Conservation (phyloP, 164 flowering plant genomes). For the Macadamia integrifolia region DNA sequence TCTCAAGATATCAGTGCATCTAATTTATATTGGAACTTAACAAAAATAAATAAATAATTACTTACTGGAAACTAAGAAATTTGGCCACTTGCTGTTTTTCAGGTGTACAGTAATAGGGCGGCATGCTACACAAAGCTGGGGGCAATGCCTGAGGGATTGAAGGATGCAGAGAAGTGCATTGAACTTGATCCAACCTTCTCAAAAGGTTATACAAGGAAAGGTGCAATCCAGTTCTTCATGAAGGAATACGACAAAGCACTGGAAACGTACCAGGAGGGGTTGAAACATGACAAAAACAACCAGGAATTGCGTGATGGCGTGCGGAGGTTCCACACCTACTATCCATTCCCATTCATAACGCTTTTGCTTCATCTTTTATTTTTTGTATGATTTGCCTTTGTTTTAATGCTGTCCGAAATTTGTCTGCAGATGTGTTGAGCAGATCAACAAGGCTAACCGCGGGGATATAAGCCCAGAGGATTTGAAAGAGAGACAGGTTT, state of each 20-base stretch:
- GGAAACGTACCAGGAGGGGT: constrained; percentile 91
- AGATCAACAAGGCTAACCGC: constrained; percentile 84
- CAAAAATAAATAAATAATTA: not conserved
- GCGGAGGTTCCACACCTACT: constrained; percentile 34
- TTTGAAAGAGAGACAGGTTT: constrained; percentile 92
- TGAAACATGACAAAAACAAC: constrained; percentile 83
- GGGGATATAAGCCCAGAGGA: constrained; percentile 92
- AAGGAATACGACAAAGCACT: constrained; percentile 94
- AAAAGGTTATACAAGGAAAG: constrained; percentile 90
- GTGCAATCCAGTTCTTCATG: constrained; percentile 94
- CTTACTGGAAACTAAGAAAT: not conserved
- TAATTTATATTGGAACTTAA: too few relatives aligned
- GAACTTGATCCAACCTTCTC: constrained; percentile 93
- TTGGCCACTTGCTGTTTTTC: constrained; percentile 10
- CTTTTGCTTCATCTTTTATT: too few relatives aligned
- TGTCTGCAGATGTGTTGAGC: constrained; percentile 72
- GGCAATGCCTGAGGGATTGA: constrained; percentile 90
- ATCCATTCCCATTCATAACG: not conserved
- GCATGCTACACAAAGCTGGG: constrained; percentile 93
- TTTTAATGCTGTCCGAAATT: not conserved
- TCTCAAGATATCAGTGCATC: too few relatives aligned
- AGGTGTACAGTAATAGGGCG: constrained; percentile 96
- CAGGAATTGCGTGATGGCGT: constrained; percentile 84
- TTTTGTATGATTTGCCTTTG: too few relatives aligned
- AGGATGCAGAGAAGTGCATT: constrained; percentile 97